Base-by-base conservation (phyloP, 768 basidiomycete genomes). In the Porphyrellus cyaneotinctus region DNA sequence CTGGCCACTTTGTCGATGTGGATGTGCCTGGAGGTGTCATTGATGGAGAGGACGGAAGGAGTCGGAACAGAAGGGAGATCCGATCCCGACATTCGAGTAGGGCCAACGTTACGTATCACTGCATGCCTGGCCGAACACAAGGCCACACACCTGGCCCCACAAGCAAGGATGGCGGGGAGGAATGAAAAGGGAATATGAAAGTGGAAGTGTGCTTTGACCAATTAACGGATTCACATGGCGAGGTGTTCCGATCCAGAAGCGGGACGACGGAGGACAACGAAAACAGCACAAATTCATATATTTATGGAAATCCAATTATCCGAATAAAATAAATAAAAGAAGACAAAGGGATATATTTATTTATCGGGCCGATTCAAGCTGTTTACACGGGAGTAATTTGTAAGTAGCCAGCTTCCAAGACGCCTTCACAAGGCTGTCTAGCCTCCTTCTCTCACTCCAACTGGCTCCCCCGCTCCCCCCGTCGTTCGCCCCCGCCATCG, bases 351-450 rank as follows among this genome's bases (percentile, higher is more conserved):
- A 28, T 17, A 50, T 30, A 57, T 23, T 47, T 50, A 23, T 28
- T 41, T 22, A 26, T 57, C 63, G 65, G 65, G 33, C 65, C 64
- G 64, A n/a, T n/a, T n/a, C n/a, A n/a, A 43, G 32, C 17, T 32
- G 52, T 52, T 51, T 51, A 35, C 45, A 46, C 63, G 63, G 63
- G 52, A 51, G 52, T 55, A 64, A 56, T 63, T 64, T 57, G 53
- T 53, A 55, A 54, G 49, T 53, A 18, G 60, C 51, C 52, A 56
- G 53, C 54, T 28, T 53, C 47, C 52, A 49, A 36, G 41, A 45
- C 42, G 49, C n/a, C 54, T 64, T 65, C 58, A 52, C 61, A 54
- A 57, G 59, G 47, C 47, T 22, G 50, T 49, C 52, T 50, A 26
- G 15, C 43, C 58, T 52, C 47, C 52, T 49, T 58, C 65, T 63